Evolutionary conservation across 2,329 filamentous ascomycete species (phyloP).

Genomic region (Cladosporium oxysporum): DNA sequence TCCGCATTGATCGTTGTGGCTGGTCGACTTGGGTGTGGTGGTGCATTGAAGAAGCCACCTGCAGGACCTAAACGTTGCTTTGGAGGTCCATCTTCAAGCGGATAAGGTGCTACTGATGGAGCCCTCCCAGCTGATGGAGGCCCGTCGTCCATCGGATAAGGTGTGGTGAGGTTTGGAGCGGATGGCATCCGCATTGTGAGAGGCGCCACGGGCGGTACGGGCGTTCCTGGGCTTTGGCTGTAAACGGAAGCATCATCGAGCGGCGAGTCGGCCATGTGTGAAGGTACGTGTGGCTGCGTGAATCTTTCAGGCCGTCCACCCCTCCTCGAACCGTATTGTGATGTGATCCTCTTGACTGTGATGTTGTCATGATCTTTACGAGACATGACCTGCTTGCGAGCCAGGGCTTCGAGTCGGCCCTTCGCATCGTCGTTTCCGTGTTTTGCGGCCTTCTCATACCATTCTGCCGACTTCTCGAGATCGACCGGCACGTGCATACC

Average conservation of each 20-base stretch:
- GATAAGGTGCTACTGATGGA: slow-evolving; percentile 67
- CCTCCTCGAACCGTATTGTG: slow-evolving; percentile 54
- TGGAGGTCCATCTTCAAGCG: slow-evolving; percentile 64
- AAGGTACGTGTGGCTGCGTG: slow-evolving; percentile 29
- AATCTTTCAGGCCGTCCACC: slow-evolving; percentile 48
- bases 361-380: slow-evolving; percentile 92
- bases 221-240: slow-evolving; percentile 27
- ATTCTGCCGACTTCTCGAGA: slow-evolving; percentile 76
- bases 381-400: slow-evolving; percentile 73
- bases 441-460: slow-evolving; percentile 87
- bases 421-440: slow-evolving; percentile 90
- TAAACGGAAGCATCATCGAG: slow-evolving; percentile 16
- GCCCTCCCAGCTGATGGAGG: slow-evolving; percentile 40
- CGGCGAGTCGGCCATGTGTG: slow-evolving; percentile 4
- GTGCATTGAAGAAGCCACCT: slow-evolving; percentile 42
- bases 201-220: background rate
- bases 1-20: slow-evolving; percentile 50
- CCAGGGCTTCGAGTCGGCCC: slow-evolving; percentile 79
- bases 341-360: slow-evolving; percentile 80
- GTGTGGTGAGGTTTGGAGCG: slow-evolving; percentile 25
- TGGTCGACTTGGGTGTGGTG: slow-evolving; percentile 38
- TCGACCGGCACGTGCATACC: slow-evolving; percentile 88
- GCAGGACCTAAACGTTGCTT: slow-evolving; percentile 26
- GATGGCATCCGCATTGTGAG: slow-evolving; percentile 2
- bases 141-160: slow-evolving; percentile 35